Percentiles rank a stretch among this genome's conserved stretches.
Conservation (phyloP, 2,329 filamentous ascomycete genomes). For the Graphiopsis chlorocephala region DNA sequence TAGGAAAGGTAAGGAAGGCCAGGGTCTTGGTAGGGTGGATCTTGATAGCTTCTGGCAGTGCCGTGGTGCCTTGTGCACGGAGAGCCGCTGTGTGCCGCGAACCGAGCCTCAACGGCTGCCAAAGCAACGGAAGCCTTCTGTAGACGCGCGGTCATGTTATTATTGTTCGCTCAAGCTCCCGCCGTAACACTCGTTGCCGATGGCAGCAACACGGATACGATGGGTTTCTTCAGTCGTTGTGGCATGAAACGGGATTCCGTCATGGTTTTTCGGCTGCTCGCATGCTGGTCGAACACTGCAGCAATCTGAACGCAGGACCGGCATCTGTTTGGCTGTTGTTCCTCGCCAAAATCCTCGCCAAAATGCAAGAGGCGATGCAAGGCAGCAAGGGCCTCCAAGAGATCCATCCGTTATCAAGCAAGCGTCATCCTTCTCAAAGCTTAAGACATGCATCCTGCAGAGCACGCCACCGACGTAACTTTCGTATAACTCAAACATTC, state of each 20-base stretch:
- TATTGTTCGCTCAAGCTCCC: not conserved
- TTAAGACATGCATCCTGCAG: not conserved
- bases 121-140: not conserved
- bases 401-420: too few species aligned
- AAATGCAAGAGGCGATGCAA: not conserved
- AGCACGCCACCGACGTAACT: conserved; percentile 2
- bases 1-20: not conserved
- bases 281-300: not conserved
- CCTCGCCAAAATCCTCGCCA: not conserved
- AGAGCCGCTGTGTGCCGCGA: not conserved
- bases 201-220: not conserved
- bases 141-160: conserved; percentile 1
- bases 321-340: not conserved
- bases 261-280: not conserved
- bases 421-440: not conserved
- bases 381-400: not conserved
- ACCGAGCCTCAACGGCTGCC: not conserved
- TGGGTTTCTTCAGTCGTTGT: not conserved
- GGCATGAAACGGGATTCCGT: not conserved
- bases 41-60: not conserved
- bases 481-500: not conserved
- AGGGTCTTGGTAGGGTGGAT: not conserved
- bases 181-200: not conserved
- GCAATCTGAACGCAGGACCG: not conserved
- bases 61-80: not conserved